phyloP scores from a whole-genome alignment of 2,329 filamentous ascomycete genomes.

The Penicillium aurantiogriseum region DNA sequence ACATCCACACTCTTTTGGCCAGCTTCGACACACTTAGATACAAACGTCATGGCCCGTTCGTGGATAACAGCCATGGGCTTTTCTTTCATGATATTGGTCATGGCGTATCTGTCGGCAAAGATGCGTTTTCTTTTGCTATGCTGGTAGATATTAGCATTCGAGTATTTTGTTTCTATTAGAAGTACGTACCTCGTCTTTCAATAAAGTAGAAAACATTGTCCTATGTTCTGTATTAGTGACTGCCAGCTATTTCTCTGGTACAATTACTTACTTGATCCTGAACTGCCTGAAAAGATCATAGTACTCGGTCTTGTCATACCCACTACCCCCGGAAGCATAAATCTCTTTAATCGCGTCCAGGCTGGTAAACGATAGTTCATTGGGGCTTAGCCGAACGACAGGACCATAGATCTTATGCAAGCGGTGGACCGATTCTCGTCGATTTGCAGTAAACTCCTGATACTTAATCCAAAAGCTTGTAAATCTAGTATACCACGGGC shows the following conservation, averaged over 20 bases:
- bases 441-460: constrained; percentile 30
- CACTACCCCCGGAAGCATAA: constrained; percentile 35
- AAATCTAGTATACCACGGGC: constrained; percentile 30
- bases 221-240: constrained; percentile 12
- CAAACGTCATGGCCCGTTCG: constrained; percentile 56
- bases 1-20: constrained; percentile 54
- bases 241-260: not conserved
- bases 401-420: constrained; percentile 30
- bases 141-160: constrained; percentile 35
- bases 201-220: constrained; percentile 42
- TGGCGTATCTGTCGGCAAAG: constrained; percentile 66
- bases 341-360: constrained; percentile 33
- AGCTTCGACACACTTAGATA: constrained; percentile 51
- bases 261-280: constrained; percentile 23
- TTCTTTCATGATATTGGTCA: constrained; percentile 62
- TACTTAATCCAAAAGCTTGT: constrained; percentile 33
- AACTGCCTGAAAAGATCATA: constrained; percentile 38
- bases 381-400: constrained; percentile 31
- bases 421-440: constrained; percentile 30
- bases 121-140: constrained; percentile 63
- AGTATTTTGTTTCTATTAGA: not conserved
- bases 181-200: constrained; percentile 20
- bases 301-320: constrained; percentile 39
- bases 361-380: constrained; percentile 32
- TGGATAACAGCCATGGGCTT: constrained; percentile 58